A percentile compares a stretch with the other conserved stretches of the same genome.
Evolutionary conservation across 2,329 filamentous ascomycete genomes (phyloP).

Genomic region (Cladosporium velox): DNA sequence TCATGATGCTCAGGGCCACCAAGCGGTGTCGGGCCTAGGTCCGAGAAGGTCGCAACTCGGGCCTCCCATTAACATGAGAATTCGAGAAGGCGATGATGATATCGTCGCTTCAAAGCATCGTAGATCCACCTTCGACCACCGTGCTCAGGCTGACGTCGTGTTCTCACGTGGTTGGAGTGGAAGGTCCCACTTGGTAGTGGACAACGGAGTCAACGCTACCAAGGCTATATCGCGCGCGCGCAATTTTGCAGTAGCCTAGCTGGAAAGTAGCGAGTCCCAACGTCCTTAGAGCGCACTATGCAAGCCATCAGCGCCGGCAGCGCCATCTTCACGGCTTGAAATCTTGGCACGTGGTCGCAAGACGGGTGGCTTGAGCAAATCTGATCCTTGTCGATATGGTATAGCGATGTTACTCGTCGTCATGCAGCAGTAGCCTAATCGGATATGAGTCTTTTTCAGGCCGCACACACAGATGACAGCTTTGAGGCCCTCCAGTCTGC

Average conservation of each 20-base stretch:
- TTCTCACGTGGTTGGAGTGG: background rate
- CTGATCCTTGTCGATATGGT: background rate
- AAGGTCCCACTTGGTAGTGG: background rate
- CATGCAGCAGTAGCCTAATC: background rate
- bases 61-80: background rate
- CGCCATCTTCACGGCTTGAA: background rate
- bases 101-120: background rate
- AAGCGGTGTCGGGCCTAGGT: background rate
- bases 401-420: constrained; percentile 3
- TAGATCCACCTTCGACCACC: background rate
- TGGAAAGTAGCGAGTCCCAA: constrained; percentile 2
- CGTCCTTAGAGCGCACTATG: background rate
- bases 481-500: background rate
- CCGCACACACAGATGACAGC: background rate
- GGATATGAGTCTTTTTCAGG: background rate
- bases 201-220: background rate
- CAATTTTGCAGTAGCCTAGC: constrained; percentile 4
- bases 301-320: background rate
- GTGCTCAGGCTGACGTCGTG: constrained; percentile 3
- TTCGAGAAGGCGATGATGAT: background rate
- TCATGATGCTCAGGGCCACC: constrained; percentile 4
- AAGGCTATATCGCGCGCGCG: background rate
- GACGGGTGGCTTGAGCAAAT: background rate
- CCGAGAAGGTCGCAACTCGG: background rate
- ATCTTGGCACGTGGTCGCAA: background rate